Evolutionary conservation across 371 early-diverging fungal genomes (phyloP).

Genomic region (Mucor lusitanicus): DNA sequence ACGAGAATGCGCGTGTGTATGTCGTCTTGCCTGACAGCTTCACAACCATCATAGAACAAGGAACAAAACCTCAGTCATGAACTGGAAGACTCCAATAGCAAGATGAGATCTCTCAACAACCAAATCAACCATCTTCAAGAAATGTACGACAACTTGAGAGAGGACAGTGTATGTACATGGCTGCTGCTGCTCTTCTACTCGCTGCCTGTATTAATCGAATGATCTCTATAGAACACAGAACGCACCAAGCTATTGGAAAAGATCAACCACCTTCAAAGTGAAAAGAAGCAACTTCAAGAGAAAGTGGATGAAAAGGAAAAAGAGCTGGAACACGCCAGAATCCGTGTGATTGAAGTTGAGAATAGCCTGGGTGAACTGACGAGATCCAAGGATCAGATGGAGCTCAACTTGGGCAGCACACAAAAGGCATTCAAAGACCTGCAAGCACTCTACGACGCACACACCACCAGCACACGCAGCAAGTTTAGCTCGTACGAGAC

Average conservation of each 20-base stretch:
- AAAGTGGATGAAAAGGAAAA: not conserved
- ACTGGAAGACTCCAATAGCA: not conserved
- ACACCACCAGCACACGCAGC: not conserved
- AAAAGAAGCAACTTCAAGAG: not conserved
- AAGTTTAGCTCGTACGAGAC: not conserved
- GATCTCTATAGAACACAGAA: not conserved
- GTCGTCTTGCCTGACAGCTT: not conserved
- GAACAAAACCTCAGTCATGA: not conserved
- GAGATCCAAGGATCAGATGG: not conserved
- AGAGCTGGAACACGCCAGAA: not conserved
- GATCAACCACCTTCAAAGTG: not conserved
- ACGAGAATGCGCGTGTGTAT: not conserved
- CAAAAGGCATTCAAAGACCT: constrained; percentile 6
- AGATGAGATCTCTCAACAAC: not conserved
- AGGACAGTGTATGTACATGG: not conserved
- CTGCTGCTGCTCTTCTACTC: too few relatives aligned
- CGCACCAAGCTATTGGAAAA: not conserved
- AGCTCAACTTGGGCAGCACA: not conserved
- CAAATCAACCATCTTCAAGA: not conserved
- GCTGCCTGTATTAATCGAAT: not conserved
- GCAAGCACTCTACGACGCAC: not conserved
- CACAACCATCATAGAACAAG: not conserved
- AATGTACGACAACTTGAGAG: not conserved
- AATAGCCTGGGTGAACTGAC: not conserved
- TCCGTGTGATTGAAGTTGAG: not conserved